Evolutionary conservation across 768 basidiomycete genomes (phyloP), one percentile per base, ranked within the genome.

Genomic region (Candolleomyces eurysporus): DNA sequence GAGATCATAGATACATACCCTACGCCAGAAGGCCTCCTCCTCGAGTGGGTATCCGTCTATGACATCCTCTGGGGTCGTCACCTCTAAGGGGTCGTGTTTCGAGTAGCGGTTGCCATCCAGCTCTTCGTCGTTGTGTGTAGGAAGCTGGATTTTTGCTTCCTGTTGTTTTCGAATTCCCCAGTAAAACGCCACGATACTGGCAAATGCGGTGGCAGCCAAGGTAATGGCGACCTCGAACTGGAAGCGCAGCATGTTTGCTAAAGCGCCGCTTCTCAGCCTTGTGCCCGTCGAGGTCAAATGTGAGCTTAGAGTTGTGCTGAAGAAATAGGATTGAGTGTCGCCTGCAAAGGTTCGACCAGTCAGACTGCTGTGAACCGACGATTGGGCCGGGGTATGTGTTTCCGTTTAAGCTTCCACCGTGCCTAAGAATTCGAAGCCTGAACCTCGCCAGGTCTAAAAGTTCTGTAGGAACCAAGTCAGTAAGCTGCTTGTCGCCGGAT

Each of bases 41-140:
- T 74, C 71, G 55, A 75, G 68, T 50, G 73, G 71, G 54, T 72
- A 71, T 10, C 75, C 75, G 31, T 76, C 71, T 13, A 68, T 57
- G 2, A 73, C 22, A 71, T 94, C 92, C 69, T 89, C 87, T 9
- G 86, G 83, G n/a, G 69, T 84, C 19, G 85, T 82, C n/a, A 94
- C 86, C 59, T 75, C 72, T 50, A 75, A 72, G 17, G 73, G 68
- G 64, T 76, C 75, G 40, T 68, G 68, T 86, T 46, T 14, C 19
- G 40, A 22, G 39, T 58, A 40, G 22, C 21, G 54, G 31, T 31
- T 30, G 17, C 43, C 56, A 19, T 69, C 66, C 13, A 67, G 59
- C 8, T 57, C 65, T n/a, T 40, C 65, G n/a, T 71, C 63, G 30
- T 57, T 60, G 43, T 67, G 62, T 6, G 57, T 60, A 39, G 73